Base-by-base conservation (phyloP, 2,329 filamentous ascomycete species). In the Phaeosphaeriaceae sp. region DNA sequence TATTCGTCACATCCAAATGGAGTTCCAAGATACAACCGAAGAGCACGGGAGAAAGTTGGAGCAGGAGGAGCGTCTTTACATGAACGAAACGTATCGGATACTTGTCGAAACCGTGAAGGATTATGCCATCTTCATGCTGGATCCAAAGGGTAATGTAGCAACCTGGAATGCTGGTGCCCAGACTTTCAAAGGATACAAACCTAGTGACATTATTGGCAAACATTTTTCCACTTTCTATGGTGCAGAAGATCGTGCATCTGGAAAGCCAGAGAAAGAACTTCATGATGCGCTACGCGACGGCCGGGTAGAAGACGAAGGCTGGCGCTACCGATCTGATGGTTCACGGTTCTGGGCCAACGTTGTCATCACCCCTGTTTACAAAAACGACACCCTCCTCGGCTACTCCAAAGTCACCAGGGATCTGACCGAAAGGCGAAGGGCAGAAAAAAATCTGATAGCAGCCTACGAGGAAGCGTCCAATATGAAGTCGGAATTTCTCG, bases 391-490 rank as follows among this genome's bases (percentile, higher is more conserved):
- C 6, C 80, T 83, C 45, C 73, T 84, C 8, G 83, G 83, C 11
- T 85, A 83, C 53, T 80, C 79, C 59, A 85, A 85, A 60, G 79
- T 85, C 32, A 85, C 82, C 0, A 76, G 83, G 18, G 81, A 85
- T 55, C 59, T 85, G 54, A 83, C 80, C 0, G 82, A 84, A 57
- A 75, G 81, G 20, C 80, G 81, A 47, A 79, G 78, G 35, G 77
- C 79, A 11, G 83, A 85, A 61, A 69, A 77, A n/a, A 78, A 78
- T 3, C 68, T 85, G 15, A 81, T 85, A 35, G 70, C 78, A 9
- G 83, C 82, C 2, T 85, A 82, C 54, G 83, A 86, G 60, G 83
- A 86, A 66, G 80, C 83, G n/a, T 80, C 82, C n/a, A 81, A 81
- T 56, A 68, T 86, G 49, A 86, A 86, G 65, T 82, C 79, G 4